Evolutionary conservation across 2,329 filamentous ascomycete genomes (phyloP).

Genomic region (Colletotrichum nymphaeae): DNA sequence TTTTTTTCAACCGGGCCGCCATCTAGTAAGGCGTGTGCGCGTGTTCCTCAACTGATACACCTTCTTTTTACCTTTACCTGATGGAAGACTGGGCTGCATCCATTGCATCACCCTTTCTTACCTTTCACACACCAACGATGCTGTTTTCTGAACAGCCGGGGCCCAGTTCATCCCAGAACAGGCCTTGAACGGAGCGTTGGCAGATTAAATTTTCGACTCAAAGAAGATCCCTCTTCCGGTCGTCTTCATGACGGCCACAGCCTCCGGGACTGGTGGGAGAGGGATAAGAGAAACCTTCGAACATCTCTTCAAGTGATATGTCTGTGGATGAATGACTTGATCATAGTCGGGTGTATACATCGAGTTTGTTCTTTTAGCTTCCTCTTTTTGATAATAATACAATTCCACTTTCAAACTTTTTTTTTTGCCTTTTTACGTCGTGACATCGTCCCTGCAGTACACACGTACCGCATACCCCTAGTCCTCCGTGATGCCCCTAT

Average conservation of each 20-base stretch:
- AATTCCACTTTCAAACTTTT: constrained; percentile 6
- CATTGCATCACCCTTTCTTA: background rate
- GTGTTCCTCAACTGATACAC: constrained; percentile 19
- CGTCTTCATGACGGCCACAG: constrained; percentile 42
- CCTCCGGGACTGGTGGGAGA: constrained; percentile 48
- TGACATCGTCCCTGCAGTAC: constrained; percentile 13
- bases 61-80: constrained; percentile 21
- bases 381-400: constrained; percentile 25
- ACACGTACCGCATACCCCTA: background rate
- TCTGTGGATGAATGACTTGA: background rate
- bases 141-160: constrained; percentile 80
- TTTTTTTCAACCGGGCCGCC: constrained; percentile 31
- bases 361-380: background rate
- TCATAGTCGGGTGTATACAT: background rate
- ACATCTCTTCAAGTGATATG: constrained; percentile 39
- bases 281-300: constrained; percentile 56
- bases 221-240: constrained; percentile 52
- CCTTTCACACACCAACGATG: constrained; percentile 65
- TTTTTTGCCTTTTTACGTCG: constrained; percentile 1
- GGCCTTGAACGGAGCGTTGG: constrained; percentile 88
- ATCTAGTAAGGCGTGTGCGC: constrained; percentile 10
- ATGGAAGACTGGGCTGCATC: background rate
- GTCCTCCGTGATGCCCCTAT: background rate
- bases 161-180: constrained; percentile 74
- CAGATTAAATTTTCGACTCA: constrained; percentile 59